Evolutionary conservation across 2,329 filamentous ascomycete species (phyloP), one percentile per base, ranked within the genome.

Genomic region (Fusarium lateritium): DNA sequence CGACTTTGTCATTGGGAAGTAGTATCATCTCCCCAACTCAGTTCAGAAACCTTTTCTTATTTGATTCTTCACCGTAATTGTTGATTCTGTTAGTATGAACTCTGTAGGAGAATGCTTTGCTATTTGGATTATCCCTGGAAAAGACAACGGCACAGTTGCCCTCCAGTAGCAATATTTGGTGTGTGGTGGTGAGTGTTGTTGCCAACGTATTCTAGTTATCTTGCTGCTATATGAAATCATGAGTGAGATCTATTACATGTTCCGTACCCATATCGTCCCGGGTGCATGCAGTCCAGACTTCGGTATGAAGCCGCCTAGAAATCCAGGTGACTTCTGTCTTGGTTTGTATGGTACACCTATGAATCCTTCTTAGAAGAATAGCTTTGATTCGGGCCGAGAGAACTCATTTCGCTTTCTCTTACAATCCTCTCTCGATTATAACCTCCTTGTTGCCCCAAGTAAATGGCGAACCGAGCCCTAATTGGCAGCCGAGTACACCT

Each of bases 331-430:
- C 34, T 19, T 31, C 9, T n/a, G 10, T 22, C 22, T 49, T 15
- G 34, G 43, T 14, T 56, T 47, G 21, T 56, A 56, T 13, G 52
- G 46, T 11, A 55, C 52, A 47, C 53, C n/a, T n/a, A 43, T 49
- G 24, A 56, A 56, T 9, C 53, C 53, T 56, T 31, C 26, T 14
- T 39, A 19, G 24, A 56, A 31, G 9, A 22, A 47, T 17, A 42
- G 42, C 17, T 34, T 24, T 34, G 43, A 56, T 14, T 55, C 52
- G 21, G 42, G 42, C 15, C 19, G 8, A 39, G 42, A 55, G 15
- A 38, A 40, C 26, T 45, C 36, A 17, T 17, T 24, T 33, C 52
- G 52, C 19, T 46, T 55, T 19, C 52, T 46, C 43, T 46, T 55
- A 34, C 43, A 45, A 8, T 31, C 42, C 24, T 46, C 42, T 22